Evolutionary conservation across 2,329 filamentous ascomycete genomes (phyloP), one percentile per base, ranked within the genome.

Genomic region (Didymellaceae sp.): DNA sequence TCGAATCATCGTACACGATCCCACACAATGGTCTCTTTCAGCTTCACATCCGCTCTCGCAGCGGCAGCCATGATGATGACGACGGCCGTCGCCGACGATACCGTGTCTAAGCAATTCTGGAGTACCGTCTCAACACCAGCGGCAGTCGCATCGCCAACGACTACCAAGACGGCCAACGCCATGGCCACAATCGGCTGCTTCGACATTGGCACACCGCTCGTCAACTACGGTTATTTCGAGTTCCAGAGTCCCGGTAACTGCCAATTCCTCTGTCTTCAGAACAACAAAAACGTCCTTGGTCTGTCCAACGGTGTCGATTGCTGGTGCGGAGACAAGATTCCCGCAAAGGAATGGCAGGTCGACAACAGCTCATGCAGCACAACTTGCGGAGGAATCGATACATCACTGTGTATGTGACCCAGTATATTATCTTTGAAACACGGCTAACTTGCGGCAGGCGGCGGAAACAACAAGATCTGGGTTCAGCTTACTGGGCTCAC

Each of bases 241-340:
- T 86, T 77, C 61, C 82, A 85, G 61, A 81, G 78, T 55, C 70
- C 73, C 22, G 82, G 83, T 44, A 79, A 79, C 58, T 87, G 84
- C 59, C 78, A 82, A 57, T 61, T 72, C 16, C 69, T 75, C 55
- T 87, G 84, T 66, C 62, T 76, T 18, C 62, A 73, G 2, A 65
- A 73, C 0, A 63, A 77, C 6, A 78, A 81, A 26, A 59, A 79
- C 1, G 87, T 91, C 6, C 83, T 86, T 63, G 90, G 80, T 24
- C 75, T 89, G 34, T 82, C 80, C 6, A 79, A 80, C 14, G 82
- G 82, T 13, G 77, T 79, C 14, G 74, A 84, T 57, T 96, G 91
- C 75, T 89, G 79, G 65, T 96, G 91, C 65, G 91, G 91, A 52
- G 75, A 84, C 56, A 73, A 79, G 51, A 80, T 92, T 38, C 91